phyloP scores from a whole-genome alignment of 2,329 filamentous ascomycete genomes.

The Neonectria punicea region DNA sequence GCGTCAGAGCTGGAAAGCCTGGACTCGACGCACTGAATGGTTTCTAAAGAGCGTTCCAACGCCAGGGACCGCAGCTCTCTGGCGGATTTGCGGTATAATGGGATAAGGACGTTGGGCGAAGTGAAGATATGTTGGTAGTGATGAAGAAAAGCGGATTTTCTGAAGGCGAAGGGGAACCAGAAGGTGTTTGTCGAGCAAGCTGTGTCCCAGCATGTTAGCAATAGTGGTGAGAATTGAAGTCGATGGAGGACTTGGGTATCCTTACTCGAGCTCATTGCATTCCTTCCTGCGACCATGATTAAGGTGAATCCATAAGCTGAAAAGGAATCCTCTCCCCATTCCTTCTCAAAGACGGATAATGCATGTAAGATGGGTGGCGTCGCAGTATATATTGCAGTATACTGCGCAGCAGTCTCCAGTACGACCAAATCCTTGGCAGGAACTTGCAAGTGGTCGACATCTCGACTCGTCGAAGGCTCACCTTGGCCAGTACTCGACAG shows the following conservation, averaged over 20 bases:
- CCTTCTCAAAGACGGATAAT: constrained; percentile 18
- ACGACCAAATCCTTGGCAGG: neutral
- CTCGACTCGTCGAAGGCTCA: neutral
- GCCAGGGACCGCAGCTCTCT: constrained; percentile 3
- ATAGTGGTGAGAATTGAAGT: neutral
- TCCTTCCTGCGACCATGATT: constrained; percentile 14
- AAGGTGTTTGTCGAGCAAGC: constrained; percentile 6
- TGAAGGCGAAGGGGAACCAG: constrained; percentile 24
- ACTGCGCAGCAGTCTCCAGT: too few relatives aligned
- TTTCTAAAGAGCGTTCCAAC: constrained; percentile 16
- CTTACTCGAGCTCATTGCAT: constrained; percentile 7
- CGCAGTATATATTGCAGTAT: neutral
- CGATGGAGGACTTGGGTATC: neutral
- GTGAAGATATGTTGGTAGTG: constrained; percentile 16
- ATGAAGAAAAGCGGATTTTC: constrained; percentile 15
- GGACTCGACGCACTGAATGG: constrained; percentile 18
- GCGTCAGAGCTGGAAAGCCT: constrained; percentile 5
- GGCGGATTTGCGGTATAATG: constrained; percentile 4
- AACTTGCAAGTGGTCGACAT: neutral
- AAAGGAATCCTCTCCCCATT: constrained; percentile 24
- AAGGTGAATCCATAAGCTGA: constrained; percentile 23
- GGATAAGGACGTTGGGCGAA: constrained; percentile 3
- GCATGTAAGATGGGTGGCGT: constrained; percentile 2
- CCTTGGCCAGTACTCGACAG: neutral
- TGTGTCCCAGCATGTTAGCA: constrained; percentile 3